These are phyloP conservation scores for Dendrostoma leiphaemia DNA, from an alignment of 2,329 filamentous ascomycete genomes.

Conservation along the genomic window DNA sequence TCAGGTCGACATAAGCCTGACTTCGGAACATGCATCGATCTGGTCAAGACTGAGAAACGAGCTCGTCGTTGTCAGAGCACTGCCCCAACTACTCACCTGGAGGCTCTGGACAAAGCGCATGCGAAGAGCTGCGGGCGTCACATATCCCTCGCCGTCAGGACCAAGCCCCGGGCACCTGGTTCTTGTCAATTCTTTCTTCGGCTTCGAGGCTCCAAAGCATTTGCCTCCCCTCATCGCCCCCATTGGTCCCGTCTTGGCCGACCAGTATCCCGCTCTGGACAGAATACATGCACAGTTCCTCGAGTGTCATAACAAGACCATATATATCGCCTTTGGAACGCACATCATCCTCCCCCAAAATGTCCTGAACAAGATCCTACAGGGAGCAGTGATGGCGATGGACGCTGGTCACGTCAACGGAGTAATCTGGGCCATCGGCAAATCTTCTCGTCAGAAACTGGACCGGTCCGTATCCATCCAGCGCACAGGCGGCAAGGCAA, in stretches of 20 bases:
- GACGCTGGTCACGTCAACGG: constrained; percentile 33
- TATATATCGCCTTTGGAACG: constrained; percentile 42
- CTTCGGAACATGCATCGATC: constrained; percentile 37
- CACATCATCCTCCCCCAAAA: constrained; percentile 33
- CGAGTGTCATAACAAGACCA: constrained; percentile 26
- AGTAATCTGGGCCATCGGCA: constrained; percentile 35
- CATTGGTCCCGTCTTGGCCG: constrained; percentile 39
- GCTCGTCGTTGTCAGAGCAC: constrained; percentile 28
- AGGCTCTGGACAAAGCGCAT: constrained; percentile 31
- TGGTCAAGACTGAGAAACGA: constrained; percentile 35
- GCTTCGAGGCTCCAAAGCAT: constrained; percentile 39
- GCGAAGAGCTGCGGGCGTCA: constrained; percentile 32
- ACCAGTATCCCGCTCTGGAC: constrained; percentile 32
- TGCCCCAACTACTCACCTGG: constrained; percentile 30
- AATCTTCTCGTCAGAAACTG: constrained; percentile 24
- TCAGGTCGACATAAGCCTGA: constrained; percentile 35
- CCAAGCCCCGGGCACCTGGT: constrained; percentile 40
- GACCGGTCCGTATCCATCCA: constrained; percentile 18
- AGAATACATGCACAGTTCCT: constrained; percentile 29
- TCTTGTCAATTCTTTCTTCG: constrained; percentile 43
- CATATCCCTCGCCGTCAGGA: constrained; percentile 26
- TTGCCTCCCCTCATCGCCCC: constrained; percentile 36
- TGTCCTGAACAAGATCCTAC: constrained; percentile 31
- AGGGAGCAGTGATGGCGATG: constrained; percentile 28
- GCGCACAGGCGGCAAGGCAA: constrained; percentile 16